phyloP scores from a whole-genome alignment of 1,284 basidiomycete species.

The Termitomyces sp. region DNA sequence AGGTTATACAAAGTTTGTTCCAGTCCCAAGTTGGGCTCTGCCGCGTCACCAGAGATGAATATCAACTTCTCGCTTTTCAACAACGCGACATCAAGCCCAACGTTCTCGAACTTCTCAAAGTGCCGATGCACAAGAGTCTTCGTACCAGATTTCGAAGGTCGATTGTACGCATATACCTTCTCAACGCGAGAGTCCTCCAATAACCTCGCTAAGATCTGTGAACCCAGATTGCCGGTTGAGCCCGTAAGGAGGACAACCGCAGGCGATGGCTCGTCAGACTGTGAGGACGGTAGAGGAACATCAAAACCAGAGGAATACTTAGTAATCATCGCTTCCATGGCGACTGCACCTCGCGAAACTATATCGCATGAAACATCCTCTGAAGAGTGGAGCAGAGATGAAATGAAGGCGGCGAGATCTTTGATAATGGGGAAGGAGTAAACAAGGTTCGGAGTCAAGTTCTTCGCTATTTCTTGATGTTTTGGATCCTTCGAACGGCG shows the following conservation, averaged over 20 bases:
- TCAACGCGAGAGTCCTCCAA: constrained; percentile 15
- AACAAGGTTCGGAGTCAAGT: not conserved
- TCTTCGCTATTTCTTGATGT: not conserved
- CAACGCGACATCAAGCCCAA: not conserved
- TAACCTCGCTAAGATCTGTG: constrained; percentile 21
- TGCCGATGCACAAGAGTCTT: constrained; percentile 3
- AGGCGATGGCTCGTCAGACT: not conserved
- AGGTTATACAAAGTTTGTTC: not conserved
- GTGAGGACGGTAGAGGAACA: not conserved
- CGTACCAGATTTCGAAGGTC: not conserved
- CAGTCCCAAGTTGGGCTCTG: constrained; percentile 2
- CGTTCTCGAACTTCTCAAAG: not conserved
- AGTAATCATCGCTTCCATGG: constrained; percentile 1
- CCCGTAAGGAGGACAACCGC: constrained; percentile 26
- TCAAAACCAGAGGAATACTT: constrained; percentile 1
- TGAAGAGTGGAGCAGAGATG: not conserved
- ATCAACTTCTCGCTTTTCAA: constrained; percentile 5
- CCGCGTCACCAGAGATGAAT: constrained; percentile 5
- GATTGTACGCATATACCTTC: constrained; percentile 19
- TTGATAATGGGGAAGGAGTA: constrained; percentile 4
- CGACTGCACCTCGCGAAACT: not conserved
- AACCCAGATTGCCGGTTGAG: constrained; percentile 25
- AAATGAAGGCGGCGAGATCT: not conserved
- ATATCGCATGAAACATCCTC: not conserved
- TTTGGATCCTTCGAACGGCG: not conserved